These are phyloP conservation scores for Fragaria nilgerrensis DNA, from an alignment of 306 rosid species.

Conservation along the genomic window DNA sequence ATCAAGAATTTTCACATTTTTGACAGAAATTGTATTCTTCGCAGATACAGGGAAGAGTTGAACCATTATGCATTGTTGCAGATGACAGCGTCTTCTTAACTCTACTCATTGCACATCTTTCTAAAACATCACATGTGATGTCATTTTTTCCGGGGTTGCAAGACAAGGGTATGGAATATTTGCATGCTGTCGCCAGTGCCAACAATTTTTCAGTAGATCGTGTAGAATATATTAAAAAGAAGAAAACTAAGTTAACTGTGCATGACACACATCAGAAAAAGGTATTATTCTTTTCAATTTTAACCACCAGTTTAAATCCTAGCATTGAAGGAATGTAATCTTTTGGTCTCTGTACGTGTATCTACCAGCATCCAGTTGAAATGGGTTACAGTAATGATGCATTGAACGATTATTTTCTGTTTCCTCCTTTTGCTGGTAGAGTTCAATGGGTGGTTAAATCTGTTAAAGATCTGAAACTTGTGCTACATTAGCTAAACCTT, in stretches of 20 bases:
- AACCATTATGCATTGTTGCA: slow-evolving; percentile 59
- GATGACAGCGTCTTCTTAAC: slow-evolving; percentile 82
- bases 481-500: background rate
- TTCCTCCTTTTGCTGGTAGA: background rate
- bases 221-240: slow-evolving; percentile 58
- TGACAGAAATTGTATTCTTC: slow-evolving; percentile 25
- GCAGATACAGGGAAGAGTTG: slow-evolving; percentile 68
- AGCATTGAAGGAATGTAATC: background rate
- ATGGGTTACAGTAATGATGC: background rate
- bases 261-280: slow-evolving; percentile 55
- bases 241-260: slow-evolving; percentile 45
- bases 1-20: slow-evolving; percentile 21
- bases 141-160: slow-evolving; percentile 72
- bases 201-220: slow-evolving; percentile 57
- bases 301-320: background rate
- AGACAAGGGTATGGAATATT: slow-evolving; percentile 57
- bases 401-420: background rate
- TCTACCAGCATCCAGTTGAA: background rate
- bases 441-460: background rate
- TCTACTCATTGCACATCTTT: slow-evolving; percentile 60
- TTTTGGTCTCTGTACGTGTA: background rate
- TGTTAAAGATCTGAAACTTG: background rate
- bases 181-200: slow-evolving; percentile 62
- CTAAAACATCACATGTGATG: slow-evolving; percentile 47
- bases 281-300: slow-evolving; percentile 35